Percentiles rank a stretch among this genome's conserved stretches.
Conservation (phyloP, 352 stramenopile genomes). For the Blastocystis sp. region DNA sequence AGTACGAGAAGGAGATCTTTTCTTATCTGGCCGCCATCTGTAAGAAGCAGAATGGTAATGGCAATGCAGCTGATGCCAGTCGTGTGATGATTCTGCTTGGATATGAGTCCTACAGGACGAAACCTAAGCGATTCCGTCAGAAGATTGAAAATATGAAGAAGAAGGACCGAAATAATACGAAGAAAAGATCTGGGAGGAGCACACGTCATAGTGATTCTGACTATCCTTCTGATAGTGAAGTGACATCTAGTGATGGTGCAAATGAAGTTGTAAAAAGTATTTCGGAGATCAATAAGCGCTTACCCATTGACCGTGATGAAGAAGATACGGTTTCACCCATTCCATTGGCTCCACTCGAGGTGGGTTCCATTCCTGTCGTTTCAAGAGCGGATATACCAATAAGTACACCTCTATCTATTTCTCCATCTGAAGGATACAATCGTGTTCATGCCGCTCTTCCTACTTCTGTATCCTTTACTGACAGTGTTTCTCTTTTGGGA, state of each 20-base stretch:
- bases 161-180: background rate
- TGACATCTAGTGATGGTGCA: background rate
- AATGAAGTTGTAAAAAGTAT: background rate
- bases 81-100: conserved; percentile 18
- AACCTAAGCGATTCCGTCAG: conserved; percentile 32
- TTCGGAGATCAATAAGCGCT: background rate
- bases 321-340: background rate
- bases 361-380: background rate
- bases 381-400: background rate
- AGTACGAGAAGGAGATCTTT: conserved; percentile 28
- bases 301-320: too few species aligned
- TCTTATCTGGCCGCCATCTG: background rate
- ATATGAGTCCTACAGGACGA: conserved; percentile 17
- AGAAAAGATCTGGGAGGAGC: background rate
- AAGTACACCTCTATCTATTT: background rate
- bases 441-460: background rate
- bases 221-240: background rate
- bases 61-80: conserved; percentile 33
- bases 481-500: background rate
- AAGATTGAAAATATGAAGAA: conserved; percentile 54
- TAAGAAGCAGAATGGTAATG: conserved; percentile 25
- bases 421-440: background rate
- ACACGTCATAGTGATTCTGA: background rate
- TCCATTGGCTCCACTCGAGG: background rate
- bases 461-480: background rate